phyloP scores from a whole-genome alignment of 805 yeast species.

The Kregervanrija delftensis region DNA sequence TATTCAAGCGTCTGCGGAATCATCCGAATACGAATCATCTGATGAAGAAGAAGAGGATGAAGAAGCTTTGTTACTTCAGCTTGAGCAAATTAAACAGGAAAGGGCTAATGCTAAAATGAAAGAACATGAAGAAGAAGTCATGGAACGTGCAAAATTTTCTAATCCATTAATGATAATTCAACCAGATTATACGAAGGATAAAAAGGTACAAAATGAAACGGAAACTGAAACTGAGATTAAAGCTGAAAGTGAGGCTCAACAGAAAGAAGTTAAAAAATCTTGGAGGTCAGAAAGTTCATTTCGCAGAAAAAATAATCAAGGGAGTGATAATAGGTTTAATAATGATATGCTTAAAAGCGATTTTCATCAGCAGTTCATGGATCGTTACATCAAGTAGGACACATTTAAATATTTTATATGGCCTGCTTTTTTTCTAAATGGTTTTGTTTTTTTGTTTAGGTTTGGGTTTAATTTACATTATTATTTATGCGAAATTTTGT shows the following conservation, averaged over 20 bases:
- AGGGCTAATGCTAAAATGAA: conserved; percentile 21
- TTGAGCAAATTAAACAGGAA: conserved; percentile 32
- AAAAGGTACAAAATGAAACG: conserved; percentile 7
- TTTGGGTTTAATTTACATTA: too few relatives aligned
- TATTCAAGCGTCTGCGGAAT: conserved; percentile 7
- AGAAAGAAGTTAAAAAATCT: conserved; percentile 11
- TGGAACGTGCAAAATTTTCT: conserved; percentile 16
- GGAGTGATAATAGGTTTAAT: conserved; percentile 14
- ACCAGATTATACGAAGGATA: conserved; percentile 1
- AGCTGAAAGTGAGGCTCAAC: too few relatives aligned
- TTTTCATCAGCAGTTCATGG: conserved; percentile 36
- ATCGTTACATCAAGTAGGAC: conserved; percentile 29
- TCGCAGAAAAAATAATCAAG: conserved; percentile 12
- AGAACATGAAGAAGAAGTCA: conserved; percentile 21
- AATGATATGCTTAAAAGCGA: conserved; percentile 32
- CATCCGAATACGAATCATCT: conserved; percentile 19
- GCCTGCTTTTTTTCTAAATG: too few relatives aligned
- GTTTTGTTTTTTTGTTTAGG: too few relatives aligned
- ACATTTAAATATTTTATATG: too few relatives aligned
- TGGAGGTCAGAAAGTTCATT: conserved; percentile 33
- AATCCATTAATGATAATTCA: conserved; percentile 20
- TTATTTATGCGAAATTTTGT: too few relatives aligned
- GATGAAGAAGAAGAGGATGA: conserved; percentile 46
- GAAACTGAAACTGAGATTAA: conserved; percentile 9
- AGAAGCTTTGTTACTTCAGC: conserved; percentile 39